phyloP scores from a whole-genome alignment of 805 yeast genomes.

The Kuraishia piskuri region DNA sequence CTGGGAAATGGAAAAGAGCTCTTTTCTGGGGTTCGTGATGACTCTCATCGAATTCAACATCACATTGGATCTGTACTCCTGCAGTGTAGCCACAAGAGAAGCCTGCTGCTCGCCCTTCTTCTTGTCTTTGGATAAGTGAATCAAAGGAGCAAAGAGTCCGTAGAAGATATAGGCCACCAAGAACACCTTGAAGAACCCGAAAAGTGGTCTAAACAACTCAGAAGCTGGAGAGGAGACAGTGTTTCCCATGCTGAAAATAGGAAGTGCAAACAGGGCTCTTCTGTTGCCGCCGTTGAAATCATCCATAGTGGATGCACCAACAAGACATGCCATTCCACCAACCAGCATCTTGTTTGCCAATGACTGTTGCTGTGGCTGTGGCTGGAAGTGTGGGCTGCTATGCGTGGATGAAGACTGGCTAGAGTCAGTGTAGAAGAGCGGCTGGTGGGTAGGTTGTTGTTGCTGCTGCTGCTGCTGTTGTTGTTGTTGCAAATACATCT shows the following conservation, averaged over 20 bases:
- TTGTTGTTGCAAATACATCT: constrained; percentile 7
- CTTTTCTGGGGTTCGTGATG: not conserved
- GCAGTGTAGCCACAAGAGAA: not conserved
- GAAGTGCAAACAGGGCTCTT: constrained; percentile 21
- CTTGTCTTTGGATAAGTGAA: not conserved
- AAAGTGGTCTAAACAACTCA: constrained; percentile 14
- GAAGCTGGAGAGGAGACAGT: constrained; percentile 12
- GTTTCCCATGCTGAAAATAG: constrained; percentile 18
- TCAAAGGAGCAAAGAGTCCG: not conserved
- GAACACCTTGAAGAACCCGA: constrained; percentile 18
- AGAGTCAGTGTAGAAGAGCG: constrained; percentile 17
- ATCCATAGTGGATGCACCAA: constrained; percentile 52
- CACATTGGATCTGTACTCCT: not conserved
- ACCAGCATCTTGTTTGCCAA: constrained; percentile 41
- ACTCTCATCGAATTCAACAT: too few species aligned
- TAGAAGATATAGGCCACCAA: constrained; percentile 14
- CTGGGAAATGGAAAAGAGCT: not conserved
- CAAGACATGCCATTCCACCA: constrained; percentile 58
- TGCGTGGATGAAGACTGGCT: constrained; percentile 11
- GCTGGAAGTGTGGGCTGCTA: constrained; percentile 4
- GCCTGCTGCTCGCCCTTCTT: not conserved
- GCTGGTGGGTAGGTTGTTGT: constrained; percentile 6
- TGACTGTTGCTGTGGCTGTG: constrained; percentile 9
- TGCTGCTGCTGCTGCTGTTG: constrained; percentile 9
- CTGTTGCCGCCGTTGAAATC: constrained; percentile 26